Base-by-base conservation (phyloP, 2,329 filamentous ascomycete genomes). In the Epichloe baconii region DNA sequence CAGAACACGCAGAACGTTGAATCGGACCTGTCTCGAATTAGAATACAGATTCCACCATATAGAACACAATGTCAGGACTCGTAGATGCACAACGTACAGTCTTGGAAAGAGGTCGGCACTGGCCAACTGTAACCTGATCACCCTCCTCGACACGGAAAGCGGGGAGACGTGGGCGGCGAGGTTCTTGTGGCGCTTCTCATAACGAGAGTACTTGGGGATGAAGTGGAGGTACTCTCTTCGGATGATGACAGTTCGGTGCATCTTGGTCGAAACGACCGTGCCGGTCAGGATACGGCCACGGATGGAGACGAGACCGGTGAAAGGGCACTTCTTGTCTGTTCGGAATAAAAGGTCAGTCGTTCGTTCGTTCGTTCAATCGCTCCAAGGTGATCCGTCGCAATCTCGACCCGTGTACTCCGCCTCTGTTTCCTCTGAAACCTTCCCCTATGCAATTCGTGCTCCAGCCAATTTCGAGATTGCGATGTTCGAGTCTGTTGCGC, bases 151-250 rank as follows among this genome's bases (percentile, higher is more conserved):
- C 90, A 95, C 93, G 93, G 89, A 98, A 98, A 75, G 91, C 91
- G 67, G 93, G 61, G 90, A 96, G 68, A 97, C 91, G 83, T 98
- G 93, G 64, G 91, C 93, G 69, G 93, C 88, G 62, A 98, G 82
- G 85, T 98, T 98, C 86, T 96, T 96, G 88, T 98, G 93, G 75
- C 93, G 84, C 86, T 96, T 97, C 88, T 98, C 94, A 77, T 98
- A 98, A 85, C 93, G 88, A 73, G 87, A 82, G 85, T 98, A 98
- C 82, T 98, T 98, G 76, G 90, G 90, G 72, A 98, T 86, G 79
- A 88, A 98, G 82, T 98, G 93, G 59, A 98, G 88, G 83, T 98
- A 98, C 83, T 98, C 93, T 77, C 93, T 86, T 75, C 93, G 93
- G 82, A 98, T 94, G 78, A 98, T 86, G 73, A 97, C 79, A 68